phyloP scores from a whole-genome alignment of 176 grass and related monocot species.

The Oryza longistaminata region DNA sequence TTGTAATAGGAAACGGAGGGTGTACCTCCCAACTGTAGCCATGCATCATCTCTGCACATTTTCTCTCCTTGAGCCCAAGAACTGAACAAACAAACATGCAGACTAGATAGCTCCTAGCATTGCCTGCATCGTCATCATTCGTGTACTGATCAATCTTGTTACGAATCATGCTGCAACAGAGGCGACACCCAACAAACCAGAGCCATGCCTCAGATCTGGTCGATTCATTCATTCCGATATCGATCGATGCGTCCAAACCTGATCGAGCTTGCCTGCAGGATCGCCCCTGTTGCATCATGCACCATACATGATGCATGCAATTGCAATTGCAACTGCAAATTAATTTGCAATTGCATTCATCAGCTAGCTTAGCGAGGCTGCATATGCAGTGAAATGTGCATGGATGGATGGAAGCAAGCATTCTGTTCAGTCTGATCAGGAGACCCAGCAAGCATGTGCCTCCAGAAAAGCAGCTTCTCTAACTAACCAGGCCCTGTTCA shows the following conservation, averaged over 20 bases:
- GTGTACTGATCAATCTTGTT: not conserved
- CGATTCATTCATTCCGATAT: not conserved
- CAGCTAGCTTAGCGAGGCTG: not conserved
- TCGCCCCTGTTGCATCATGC: not conserved
- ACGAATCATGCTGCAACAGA: not conserved
- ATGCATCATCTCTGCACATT: not conserved
- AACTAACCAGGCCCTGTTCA: not conserved
- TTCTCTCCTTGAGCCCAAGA: not conserved
- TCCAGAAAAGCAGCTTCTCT: not conserved
- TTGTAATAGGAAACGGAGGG: too few species aligned
- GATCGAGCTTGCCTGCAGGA: not conserved
- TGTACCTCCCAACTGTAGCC: not conserved
- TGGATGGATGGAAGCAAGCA: not conserved
- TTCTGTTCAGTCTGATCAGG: not conserved
- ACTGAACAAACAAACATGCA: not conserved
- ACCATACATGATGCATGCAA: not conserved
- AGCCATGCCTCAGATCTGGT: constrained; percentile 23
- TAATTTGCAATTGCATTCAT: not conserved
- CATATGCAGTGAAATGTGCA: not conserved
- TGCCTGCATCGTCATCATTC: not conserved
- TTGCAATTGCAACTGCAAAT: not conserved
- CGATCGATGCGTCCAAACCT: not conserved
- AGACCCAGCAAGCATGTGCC: not conserved
- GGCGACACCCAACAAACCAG: constrained; percentile 2
- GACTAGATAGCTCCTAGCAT: not conserved